These are phyloP conservation scores for Hypomontagnella submonticulosa DNA, from an alignment of 495 filamentous ascomycete species.

Conservation along the genomic window DNA sequence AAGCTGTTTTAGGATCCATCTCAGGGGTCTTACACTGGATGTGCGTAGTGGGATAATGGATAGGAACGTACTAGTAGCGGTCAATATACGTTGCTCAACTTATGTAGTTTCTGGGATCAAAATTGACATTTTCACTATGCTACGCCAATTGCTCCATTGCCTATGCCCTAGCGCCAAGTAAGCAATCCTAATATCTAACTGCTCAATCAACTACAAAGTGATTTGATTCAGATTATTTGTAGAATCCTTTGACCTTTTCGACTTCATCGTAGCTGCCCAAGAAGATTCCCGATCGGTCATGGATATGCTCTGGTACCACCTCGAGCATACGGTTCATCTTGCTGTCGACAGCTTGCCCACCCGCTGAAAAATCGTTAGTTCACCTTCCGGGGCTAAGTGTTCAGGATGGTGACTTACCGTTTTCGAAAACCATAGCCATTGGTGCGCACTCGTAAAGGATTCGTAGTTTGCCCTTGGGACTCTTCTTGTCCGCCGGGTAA, in stretches of 20 bases:
- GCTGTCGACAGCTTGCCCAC: slow-evolving; percentile 90
- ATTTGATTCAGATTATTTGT: slow-evolving; percentile 46
- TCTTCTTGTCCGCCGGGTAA: slow-evolving; percentile 98
- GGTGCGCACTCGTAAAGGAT: slow-evolving; percentile 99
- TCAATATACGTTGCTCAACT: background rate
- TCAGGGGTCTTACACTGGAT: too few species aligned
- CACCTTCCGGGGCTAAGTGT: background rate
- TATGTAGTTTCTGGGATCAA: background rate
- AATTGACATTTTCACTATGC: slow-evolving; percentile 12
- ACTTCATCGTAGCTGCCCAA: slow-evolving; percentile 94
- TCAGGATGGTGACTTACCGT: slow-evolving; percentile 69
- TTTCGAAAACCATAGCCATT: slow-evolving; percentile 99
- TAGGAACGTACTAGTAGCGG: too few species aligned
- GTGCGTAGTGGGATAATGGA: too few species aligned
- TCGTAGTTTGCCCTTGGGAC: slow-evolving; percentile 94
- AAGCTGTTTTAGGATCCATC: slow-evolving; percentile 64
- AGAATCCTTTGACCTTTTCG: slow-evolving; percentile 86
- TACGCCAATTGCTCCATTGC: slow-evolving; percentile 26
- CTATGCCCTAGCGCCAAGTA: slow-evolving; percentile 23
- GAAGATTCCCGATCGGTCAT: slow-evolving; percentile 96
- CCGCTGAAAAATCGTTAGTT: slow-evolving; percentile 64
- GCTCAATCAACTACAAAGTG: background rate
- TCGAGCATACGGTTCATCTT: slow-evolving; percentile 89
- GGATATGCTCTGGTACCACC: slow-evolving; percentile 91
- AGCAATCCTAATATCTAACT: slow-evolving; percentile 7